Conservation (phyloP, 2,329 filamentous ascomycete genomes). For the Plectosphaerella sp. region DNA sequence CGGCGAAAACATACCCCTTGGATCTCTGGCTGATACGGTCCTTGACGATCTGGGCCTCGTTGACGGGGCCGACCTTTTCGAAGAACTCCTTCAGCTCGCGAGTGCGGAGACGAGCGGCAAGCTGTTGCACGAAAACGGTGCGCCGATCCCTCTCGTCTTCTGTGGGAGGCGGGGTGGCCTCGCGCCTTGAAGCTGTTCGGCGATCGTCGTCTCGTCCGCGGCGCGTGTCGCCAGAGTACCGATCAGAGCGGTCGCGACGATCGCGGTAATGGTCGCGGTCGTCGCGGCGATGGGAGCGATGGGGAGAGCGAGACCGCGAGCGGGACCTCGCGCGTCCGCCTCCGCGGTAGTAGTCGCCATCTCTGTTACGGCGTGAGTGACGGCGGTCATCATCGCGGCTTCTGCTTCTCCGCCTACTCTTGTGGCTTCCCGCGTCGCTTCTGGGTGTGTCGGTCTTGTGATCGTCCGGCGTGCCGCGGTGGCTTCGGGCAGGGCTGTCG, state of each 20-base stretch:
- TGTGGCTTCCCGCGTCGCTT: conserved; percentile 75
- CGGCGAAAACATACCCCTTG: conserved; percentile 71
- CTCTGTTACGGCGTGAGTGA: conserved; percentile 68
- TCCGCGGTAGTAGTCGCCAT: conserved; percentile 64
- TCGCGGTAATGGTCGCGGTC: conserved; percentile 51
- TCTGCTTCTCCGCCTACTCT: conserved; percentile 75
- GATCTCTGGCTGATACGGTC: conserved; percentile 94
- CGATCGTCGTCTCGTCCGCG: conserved; percentile 49
- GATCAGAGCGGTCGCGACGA: conserved; percentile 40
- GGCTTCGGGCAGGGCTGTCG: conserved; percentile 47
- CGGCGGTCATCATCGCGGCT: conserved; percentile 73
- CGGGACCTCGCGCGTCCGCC: conserved; percentile 51
- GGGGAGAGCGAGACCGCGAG: conserved; percentile 69
- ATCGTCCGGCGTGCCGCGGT: conserved; percentile 45
- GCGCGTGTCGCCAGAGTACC: conserved; percentile 34
- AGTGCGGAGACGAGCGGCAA: conserved; percentile 87
- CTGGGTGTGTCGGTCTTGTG: conserved; percentile 63
- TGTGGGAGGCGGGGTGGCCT: conserved; percentile 68
- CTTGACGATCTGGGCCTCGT: conserved; percentile 97
- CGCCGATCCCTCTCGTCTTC: conserved; percentile 96
- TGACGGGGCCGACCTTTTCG: conserved; percentile 88
- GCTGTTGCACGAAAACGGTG: conserved; percentile 97
- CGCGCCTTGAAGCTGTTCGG: conserved; percentile 33
- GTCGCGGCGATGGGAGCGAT: conserved; percentile 52
- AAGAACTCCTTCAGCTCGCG: conserved; percentile 94